These are phyloP conservation scores for Tolypocladium nubicola DNA, from an alignment of 2,329 filamentous ascomycete species.

Conservation along the genomic window DNA sequence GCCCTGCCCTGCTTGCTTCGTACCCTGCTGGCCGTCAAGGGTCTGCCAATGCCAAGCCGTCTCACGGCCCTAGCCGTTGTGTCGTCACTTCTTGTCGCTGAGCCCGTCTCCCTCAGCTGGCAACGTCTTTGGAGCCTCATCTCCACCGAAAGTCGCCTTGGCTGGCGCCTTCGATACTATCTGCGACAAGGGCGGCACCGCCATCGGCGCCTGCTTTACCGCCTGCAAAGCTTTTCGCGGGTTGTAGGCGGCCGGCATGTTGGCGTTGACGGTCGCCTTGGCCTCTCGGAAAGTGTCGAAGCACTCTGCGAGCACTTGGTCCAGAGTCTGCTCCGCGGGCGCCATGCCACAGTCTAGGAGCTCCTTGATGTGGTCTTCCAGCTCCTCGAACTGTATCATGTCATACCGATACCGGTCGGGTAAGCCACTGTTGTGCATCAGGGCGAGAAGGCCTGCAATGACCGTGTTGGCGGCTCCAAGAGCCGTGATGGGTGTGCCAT, in stretches of 20 bases:
- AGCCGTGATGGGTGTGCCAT: constrained; percentile 33
- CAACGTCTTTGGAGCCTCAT: background rate
- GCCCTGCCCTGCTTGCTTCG: background rate
- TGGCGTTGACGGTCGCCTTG: constrained; percentile 34
- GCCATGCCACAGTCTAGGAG: constrained; percentile 37
- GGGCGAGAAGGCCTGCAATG: constrained; percentile 36
- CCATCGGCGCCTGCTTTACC: constrained; percentile 1
- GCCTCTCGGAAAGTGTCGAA: constrained; percentile 35
- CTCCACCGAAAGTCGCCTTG: constrained; percentile 1
- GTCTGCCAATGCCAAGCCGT: background rate
- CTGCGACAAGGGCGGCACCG: background rate
- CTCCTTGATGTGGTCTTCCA: constrained; percentile 40
- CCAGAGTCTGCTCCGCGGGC: constrained; percentile 27
- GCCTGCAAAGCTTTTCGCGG: constrained; percentile 10
- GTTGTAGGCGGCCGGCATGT: constrained; percentile 32
- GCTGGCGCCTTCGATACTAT: constrained; percentile 1
- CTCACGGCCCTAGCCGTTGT: background rate
- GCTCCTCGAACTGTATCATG: constrained; percentile 35
- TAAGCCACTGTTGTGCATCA: constrained; percentile 43
- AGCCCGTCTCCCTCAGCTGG: background rate
- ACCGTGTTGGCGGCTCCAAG: constrained; percentile 40
- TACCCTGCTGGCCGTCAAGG: background rate
- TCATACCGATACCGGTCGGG: constrained; percentile 40
- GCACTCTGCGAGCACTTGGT: constrained; percentile 36
- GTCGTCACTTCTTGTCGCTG: background rate